phyloP scores from a whole-genome alignment of 2,329 filamentous ascomycete genomes.

The Sordariomycetes sp. region DNA sequence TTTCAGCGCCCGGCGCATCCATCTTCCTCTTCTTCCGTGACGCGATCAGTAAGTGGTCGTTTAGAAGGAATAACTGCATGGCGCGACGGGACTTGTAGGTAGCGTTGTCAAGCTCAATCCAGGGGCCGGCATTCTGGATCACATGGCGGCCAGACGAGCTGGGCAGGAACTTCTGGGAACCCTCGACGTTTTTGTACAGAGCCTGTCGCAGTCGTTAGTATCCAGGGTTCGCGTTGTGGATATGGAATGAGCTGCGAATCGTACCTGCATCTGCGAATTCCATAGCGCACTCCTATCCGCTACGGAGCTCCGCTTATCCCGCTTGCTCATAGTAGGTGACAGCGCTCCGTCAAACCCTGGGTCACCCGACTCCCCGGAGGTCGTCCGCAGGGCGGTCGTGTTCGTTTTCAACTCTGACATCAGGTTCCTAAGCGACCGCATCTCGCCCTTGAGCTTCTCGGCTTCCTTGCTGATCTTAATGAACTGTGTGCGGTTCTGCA shows the following conservation, averaged over 20 bases:
- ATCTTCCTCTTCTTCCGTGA: conserved; percentile 85
- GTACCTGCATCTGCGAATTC: conserved; percentile 56
- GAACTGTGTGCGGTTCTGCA: conserved; percentile 95
- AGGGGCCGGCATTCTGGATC: conserved; percentile 80
- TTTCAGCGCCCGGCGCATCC: conserved; percentile 46
- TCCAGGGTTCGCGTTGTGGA: neutral
- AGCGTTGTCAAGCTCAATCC: conserved; percentile 94
- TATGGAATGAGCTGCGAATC: neutral
- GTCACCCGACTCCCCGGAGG: conserved; percentile 39
- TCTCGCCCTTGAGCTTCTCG: conserved; percentile 92
- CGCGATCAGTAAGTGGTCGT: conserved; percentile 87
- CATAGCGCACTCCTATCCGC: conserved; percentile 55
- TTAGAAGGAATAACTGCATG: conserved; percentile 85
- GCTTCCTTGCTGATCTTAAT: conserved; percentile 99
- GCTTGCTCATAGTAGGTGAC: conserved; percentile 47
- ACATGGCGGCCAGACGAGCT: conserved; percentile 88
- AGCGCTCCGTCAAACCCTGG: conserved; percentile 32
- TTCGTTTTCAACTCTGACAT: conserved; percentile 88
- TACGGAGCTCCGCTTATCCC: conserved; percentile 84
- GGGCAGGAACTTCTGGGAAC: conserved; percentile 92
- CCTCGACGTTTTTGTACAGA: conserved; percentile 94
- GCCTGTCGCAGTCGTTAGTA: conserved; percentile 31
- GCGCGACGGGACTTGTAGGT: conserved; percentile 89
- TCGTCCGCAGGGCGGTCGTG: conserved; percentile 47
- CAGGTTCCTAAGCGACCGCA: conserved; percentile 78